Conservation (phyloP, 129 eudicot species). For the Logfia minima region DNA sequence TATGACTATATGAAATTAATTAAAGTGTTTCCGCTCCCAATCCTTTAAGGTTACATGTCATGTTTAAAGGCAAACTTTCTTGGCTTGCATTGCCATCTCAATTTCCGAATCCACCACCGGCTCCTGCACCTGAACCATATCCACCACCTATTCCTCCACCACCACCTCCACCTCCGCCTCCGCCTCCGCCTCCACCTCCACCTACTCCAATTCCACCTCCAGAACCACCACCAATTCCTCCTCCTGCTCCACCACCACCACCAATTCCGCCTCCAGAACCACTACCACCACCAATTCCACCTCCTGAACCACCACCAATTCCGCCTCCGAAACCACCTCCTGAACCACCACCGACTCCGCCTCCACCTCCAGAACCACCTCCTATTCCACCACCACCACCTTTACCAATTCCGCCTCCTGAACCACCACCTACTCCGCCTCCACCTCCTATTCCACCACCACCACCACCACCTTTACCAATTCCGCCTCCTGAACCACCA, state of each 20-base stretch:
- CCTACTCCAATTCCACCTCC: background rate
- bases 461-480: background rate
- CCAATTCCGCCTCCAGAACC: background rate
- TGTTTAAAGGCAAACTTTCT: background rate
- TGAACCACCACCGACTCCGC: background rate
- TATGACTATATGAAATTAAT: background rate
- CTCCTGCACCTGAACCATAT: background rate
- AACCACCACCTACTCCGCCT: no score
- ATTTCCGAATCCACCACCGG: background rate
- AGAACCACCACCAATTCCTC: background rate
- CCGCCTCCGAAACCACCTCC: background rate
- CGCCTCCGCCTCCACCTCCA: background rate
- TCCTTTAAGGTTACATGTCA: background rate
- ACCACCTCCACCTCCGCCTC: background rate
- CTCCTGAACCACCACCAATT: background rate
- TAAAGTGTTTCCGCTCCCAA: background rate
- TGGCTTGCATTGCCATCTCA: background rate
- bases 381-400: conserved; percentile 4
- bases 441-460: background rate
- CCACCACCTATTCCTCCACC: background rate
- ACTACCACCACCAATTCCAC: background rate
- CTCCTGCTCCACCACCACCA: background rate
- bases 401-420: background rate
- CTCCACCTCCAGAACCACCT: background rate
- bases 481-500: background rate